Conservation (phyloP, 768 basidiomycete genomes). For the Clathrus columnatus region DNA sequence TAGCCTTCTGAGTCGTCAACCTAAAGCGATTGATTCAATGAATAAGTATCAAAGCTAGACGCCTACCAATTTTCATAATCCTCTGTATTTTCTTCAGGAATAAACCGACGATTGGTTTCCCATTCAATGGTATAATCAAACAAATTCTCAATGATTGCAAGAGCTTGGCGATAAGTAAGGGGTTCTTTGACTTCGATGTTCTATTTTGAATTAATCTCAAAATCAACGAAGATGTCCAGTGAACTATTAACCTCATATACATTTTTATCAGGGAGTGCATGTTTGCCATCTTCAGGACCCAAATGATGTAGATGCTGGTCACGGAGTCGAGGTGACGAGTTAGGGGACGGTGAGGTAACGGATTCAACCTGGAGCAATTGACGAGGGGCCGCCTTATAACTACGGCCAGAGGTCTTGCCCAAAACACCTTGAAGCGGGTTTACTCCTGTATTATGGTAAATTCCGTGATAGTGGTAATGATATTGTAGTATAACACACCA, state of each 20-base stretch:
- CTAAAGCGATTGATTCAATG: conserved; percentile 25
- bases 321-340: conserved; percentile 28
- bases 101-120: conserved; percentile 9
- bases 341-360: conserved; percentile 28
- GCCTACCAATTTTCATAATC: conserved; percentile 38
- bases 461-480: background rate
- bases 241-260: background rate
- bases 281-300: background rate
- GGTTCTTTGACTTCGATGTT: conserved; percentile 43
- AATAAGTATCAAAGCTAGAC: background rate
- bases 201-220: conserved; percentile 43
- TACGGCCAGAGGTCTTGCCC: conserved; percentile 88
- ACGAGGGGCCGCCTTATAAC: conserved; percentile 93
- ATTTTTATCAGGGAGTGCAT: background rate
- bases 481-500: conserved; percentile 33
- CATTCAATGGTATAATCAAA: conserved; percentile 72
- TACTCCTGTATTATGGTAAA: background rate
- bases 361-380: conserved; percentile 87
- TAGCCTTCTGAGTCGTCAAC: conserved; percentile 45
- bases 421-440: conserved; percentile 87
- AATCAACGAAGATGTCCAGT: conserved; percentile 27
- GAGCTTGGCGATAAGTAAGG: conserved; percentile 66
- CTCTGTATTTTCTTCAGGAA: conserved; percentile 44
- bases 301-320: conserved; percentile 12
- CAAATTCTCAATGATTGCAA: conserved; percentile 71